phyloP scores from a whole-genome alignment of 2,329 filamentous ascomycete genomes.

The Fonsecaea pedrosoi region DNA sequence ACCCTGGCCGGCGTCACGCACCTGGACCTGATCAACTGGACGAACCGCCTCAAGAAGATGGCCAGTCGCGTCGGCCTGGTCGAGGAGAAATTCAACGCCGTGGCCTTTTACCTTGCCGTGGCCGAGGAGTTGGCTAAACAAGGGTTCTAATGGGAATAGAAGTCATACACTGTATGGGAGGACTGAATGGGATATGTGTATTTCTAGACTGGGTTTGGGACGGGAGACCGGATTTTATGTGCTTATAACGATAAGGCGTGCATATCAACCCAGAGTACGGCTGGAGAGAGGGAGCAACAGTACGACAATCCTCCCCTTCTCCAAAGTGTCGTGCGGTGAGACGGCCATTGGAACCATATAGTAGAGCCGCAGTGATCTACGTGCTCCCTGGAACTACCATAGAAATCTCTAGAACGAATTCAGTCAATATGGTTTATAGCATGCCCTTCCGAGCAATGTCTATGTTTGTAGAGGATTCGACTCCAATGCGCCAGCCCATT shows the following conservation, averaged over 20 bases:
- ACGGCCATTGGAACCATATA: not conserved
- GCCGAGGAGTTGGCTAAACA: conserved; percentile 75
- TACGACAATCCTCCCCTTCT: not conserved
- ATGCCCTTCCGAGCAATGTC: not conserved
- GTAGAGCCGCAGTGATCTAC: not conserved
- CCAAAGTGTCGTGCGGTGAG: not conserved
- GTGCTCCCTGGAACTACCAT: not conserved
- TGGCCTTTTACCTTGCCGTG: conserved; percentile 69
- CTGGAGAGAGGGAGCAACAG: not conserved
- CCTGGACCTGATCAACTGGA: conserved; percentile 71
- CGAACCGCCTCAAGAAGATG: conserved; percentile 66
- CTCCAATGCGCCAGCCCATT: conserved; percentile 12
- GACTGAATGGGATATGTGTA: not conserved
- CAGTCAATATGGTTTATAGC: conserved; percentile 2
- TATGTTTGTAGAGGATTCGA: not conserved
- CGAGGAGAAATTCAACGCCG: conserved; percentile 66
- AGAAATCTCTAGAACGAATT: not conserved
- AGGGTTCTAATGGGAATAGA: conserved; percentile 48
- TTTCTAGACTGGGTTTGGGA: not conserved
- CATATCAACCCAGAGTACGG: not conserved
- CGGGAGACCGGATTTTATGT: not conserved
- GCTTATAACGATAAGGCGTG: not conserved
- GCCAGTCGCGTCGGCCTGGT: conserved; percentile 63
- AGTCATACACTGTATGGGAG: not conserved
- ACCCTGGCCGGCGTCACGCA: conserved; percentile 69